Evolutionary conservation across 2,329 filamentous ascomycete species (phyloP).

Genomic region (Colletotrichum noveboracense): DNA sequence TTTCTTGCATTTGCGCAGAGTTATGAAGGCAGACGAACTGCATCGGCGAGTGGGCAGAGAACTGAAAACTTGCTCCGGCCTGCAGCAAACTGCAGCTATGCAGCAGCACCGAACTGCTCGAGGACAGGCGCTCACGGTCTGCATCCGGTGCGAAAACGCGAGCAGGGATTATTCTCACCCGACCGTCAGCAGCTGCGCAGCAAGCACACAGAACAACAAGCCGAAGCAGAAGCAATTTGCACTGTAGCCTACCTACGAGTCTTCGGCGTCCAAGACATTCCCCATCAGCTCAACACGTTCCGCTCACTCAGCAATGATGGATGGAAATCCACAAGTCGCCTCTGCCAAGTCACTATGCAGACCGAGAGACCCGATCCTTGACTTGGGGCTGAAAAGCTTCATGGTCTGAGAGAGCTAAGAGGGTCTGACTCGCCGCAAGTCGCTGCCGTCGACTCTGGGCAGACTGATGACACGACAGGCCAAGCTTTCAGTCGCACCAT

Average conservation of each 20-base stretch:
- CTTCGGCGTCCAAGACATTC: not conserved
- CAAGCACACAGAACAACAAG: not conserved
- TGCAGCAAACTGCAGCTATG: not conserved
- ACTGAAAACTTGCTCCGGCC: not conserved
- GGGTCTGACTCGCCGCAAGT: not conserved
- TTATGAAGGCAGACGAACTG: not conserved
- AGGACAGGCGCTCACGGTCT: not conserved
- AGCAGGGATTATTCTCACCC: not conserved
- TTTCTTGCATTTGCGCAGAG: not conserved
- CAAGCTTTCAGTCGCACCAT: slow-evolving; percentile 10
- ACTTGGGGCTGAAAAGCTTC: not conserved
- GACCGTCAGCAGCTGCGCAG: not conserved
- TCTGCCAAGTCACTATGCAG: slow-evolving; percentile 14
- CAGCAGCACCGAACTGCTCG: not conserved
- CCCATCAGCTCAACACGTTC: not conserved
- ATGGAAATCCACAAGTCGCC: not conserved
- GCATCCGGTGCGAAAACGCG: not conserved
- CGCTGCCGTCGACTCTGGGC: not conserved
- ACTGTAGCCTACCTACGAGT: not conserved
- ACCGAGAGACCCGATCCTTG: slow-evolving; percentile 2
- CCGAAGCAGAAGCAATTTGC: not conserved
- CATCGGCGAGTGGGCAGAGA: not conserved
- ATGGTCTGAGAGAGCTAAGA: not conserved
- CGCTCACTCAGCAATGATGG: not conserved
- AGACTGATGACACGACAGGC: slow-evolving; percentile 1